Evolutionary conservation across 805 yeast species (phyloP), one percentile per base, ranked within the genome.

Genomic region (Pichia heedii): DNA sequence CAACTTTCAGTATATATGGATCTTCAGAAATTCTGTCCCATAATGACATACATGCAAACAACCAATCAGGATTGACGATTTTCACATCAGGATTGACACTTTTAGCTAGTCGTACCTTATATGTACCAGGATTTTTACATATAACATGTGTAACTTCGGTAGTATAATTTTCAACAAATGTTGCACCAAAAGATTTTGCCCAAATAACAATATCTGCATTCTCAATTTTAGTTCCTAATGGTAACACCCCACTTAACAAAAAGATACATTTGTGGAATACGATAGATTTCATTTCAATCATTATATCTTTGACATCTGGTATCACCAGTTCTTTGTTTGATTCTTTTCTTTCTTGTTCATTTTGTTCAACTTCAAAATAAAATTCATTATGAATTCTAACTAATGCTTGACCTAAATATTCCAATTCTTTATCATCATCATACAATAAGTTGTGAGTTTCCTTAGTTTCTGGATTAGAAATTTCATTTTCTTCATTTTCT

Each of bases 121-220:
- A 74, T 0, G 98, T 93, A 18, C 81, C 79, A 1, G 88, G 78
- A 41, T 81, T 81, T 46, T 81, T 75, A 35, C 96, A 85, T 16
- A 90, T 80, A 3, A 90, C 84, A 61, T 90, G 98, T 0, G 97
- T 93, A 3, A 94, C 89, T 1, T 75, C 67, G 16, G 77, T 76
- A 37, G 74, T 70, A 21, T 84, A 79, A 45, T 85, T 88, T 4
- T 79, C 69, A 1, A 82, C 82, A 8, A 90, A 88, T 2, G 69
- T 69, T 0, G 96, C 97, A 1, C 98, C 98, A 69, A 90, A 90
- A 43, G 89, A 85, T 40, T 76, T 74, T 12, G 90, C 84, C 97
- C 97, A 90, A 20, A 81, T 77, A 2, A 89, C 96, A 36, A 93
- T 84, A 57, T 87, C 96, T 4, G 94, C 93, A 29, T 71, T 65